Base-by-base conservation (phyloP, 805 yeast genomes). In the Candida schatavii region DNA sequence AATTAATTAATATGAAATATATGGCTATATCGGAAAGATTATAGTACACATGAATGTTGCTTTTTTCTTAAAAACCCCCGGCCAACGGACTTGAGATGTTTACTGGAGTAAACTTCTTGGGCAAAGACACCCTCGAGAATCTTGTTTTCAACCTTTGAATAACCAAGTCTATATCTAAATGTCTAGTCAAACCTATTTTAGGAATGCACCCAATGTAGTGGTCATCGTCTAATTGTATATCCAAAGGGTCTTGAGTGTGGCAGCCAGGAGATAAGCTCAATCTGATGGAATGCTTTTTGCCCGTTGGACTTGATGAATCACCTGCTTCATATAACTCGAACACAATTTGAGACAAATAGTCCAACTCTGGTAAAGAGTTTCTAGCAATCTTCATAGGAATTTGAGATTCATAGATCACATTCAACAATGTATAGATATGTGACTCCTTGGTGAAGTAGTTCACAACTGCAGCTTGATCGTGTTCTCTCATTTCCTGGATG, bases 201-300 rank as follows among this genome's bases (percentile, higher is more conserved):
- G 97, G 95, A 52, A 93, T 93, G 57, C 97, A 91, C 20, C 97
- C 90, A 48, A 93, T 93, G 64, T 93, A 91, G 65, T 93, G 99
- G 59, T 88, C 90, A 35, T 88, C 91, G 65, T 93, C 99, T 36
- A 93, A 73, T 62, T 91, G 97, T 35, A 95, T 96, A 65, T 93
- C 99, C 49, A 93, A 74, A 21, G 99, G 99, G 62, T 91, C 96
- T 56, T 89, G 96, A 0, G 98, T 90, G 65, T 93, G 97, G 64
- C 99, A 93, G 17, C 99, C 99, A 1, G 99, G 98, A 4, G 97
- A 86, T 52, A 93, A 74, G n/a, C 91, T 84, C 46, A 93, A 74
- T 55, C 98, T 77, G 42, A 93, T 85, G 4, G 97, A 85, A 60
- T 91, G 96, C 55, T 86, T 84, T 63, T 88, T 87, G 40, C 80